phyloP scores from a whole-genome alignment of 1,284 basidiomycete genomes.

The Papiliotrema fonsecae region DNA sequence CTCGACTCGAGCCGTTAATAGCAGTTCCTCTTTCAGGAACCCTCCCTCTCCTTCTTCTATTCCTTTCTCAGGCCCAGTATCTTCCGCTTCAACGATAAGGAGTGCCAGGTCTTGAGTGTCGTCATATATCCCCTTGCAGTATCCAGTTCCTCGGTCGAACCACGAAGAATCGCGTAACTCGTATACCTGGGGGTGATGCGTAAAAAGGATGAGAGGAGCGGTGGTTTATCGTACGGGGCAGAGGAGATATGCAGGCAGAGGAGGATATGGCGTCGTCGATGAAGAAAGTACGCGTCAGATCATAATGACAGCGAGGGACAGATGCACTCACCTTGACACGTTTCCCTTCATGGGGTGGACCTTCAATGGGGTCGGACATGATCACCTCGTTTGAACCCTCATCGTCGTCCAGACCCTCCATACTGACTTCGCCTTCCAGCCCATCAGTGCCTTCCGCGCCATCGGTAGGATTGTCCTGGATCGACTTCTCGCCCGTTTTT shows the following conservation, averaged over 20 bases:
- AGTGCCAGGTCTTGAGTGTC: constrained; percentile 71
- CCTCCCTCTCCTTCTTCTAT: constrained; percentile 32
- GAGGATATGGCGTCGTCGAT: neutral
- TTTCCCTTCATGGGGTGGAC: constrained; percentile 23
- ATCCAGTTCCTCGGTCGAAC: constrained; percentile 90
- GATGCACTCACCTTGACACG: constrained; percentile 32
- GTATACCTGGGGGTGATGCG: constrained; percentile 81
- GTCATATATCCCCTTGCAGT: constrained; percentile 82
- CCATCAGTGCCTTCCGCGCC: neutral
- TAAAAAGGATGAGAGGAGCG: too few species aligned
- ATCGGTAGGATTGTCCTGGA: too few species aligned
- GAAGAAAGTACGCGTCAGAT: neutral
- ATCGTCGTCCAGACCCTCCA: constrained; percentile 7
- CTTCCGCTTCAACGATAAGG: constrained; percentile 76
- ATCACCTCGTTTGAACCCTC: constrained; percentile 3
- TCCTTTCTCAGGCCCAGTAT: constrained; percentile 63
- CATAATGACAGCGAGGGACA: neutral
- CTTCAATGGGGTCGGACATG: constrained; percentile 10
- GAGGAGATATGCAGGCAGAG: neutral
- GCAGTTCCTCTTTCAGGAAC: constrained; percentile 41
- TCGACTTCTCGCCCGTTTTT: too few species aligned
- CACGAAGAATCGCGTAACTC: constrained; percentile 81
- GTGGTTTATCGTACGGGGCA: too few species aligned
- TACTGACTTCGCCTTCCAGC: constrained; percentile 3
- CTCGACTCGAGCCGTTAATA: constrained; percentile 40